phyloP scores from a whole-genome alignment of 768 basidiomycete genomes.

The Tephrocybe rancida region DNA sequence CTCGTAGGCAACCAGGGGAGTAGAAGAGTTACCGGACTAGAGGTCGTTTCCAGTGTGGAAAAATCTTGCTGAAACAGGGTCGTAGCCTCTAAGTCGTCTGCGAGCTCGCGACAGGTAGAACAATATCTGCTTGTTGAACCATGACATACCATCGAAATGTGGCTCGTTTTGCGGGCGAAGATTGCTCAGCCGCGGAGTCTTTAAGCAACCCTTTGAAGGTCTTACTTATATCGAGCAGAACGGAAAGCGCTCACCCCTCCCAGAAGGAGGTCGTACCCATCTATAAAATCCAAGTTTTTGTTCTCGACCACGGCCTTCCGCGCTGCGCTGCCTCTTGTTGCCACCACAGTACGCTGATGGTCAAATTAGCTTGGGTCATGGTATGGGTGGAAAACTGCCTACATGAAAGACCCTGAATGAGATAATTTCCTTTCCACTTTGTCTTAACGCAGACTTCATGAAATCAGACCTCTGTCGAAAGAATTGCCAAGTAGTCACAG shows the following conservation, averaged over 20 bases:
- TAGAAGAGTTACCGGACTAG: conserved; percentile 25
- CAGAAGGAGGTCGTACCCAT: conserved; percentile 37
- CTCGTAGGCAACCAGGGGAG: conserved; percentile 23
- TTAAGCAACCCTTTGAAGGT: too few species aligned
- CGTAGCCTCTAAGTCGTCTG: conserved; percentile 18
- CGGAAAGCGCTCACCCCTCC: conserved; percentile 14
- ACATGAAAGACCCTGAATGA: conserved; percentile 32
- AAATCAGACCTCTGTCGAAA: conserved; percentile 32
- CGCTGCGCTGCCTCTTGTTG: conserved; percentile 30
- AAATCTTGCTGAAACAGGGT: conserved; percentile 21
- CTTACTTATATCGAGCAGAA: too few species aligned
- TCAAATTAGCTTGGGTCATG: too few species aligned
- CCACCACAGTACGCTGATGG: conserved; percentile 22
- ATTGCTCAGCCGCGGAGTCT: conserved; percentile 26
- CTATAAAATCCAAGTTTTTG: conserved; percentile 28
- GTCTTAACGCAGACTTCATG: conserved; percentile 23
- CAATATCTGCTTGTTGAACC: conserved; percentile 23
- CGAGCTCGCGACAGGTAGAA: conserved; percentile 27
- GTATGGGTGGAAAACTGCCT: background rate
- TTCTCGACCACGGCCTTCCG: conserved; percentile 33
- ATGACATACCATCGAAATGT: conserved; percentile 20
- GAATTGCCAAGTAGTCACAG: conserved; percentile 34
- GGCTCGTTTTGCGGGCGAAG: too few species aligned
- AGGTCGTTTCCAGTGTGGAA: conserved; percentile 28
- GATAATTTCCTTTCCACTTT: conserved; percentile 25